Base-by-base conservation (phyloP, 148 eudicot species). In the Spergularia bocconei region DNA sequence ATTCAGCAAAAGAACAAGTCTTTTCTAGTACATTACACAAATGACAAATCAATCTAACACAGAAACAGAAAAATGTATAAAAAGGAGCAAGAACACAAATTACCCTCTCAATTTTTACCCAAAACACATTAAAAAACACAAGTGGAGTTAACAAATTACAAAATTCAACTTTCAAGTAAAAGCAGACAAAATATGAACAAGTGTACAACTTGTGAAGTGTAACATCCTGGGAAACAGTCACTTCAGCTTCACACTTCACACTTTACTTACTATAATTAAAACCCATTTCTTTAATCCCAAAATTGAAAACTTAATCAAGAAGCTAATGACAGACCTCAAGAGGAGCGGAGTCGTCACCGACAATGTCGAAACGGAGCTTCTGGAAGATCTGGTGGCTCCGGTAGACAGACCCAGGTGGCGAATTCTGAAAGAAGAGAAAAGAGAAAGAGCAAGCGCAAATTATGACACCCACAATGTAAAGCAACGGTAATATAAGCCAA, bases 401-500 rank as follows among this genome's bases (percentile, higher is more conserved):
- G 72, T 89, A 91, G 50, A 89, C 74, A 0, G 93, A 87, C 5
- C 93, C 97, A 63, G 97, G 91, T n/a, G 77, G 79, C 55, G 86
- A 83, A 73, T 62, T 67, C 1, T 81, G 86, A 61, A 76, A 82
- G 72, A 76, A 83, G 70, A 91, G 55, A 60, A 77, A 70, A 54
- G 87, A 86, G 66, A 91, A 67, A 61, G 91, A 87, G 25, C 86
- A 82, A 47, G 82, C 86, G 53, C 84, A 88, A 41, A 85, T 74
- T 69, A 89, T 47, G 67, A 91, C 69, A 29, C 93, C 97, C 55
- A 77, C 19, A 20, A 88, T 71, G 84, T 87, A 89, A 16, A 91
- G 68, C 14, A 85, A 55, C 4, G 88, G 72, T 25, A 91, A 61
- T n/a, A 90, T 39, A 6, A 89, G 48, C 51, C 87, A 85, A 81